Base-by-base conservation (phyloP, 192 early-diverging fungal species). In the Umbelopsis isabellina region DNA sequence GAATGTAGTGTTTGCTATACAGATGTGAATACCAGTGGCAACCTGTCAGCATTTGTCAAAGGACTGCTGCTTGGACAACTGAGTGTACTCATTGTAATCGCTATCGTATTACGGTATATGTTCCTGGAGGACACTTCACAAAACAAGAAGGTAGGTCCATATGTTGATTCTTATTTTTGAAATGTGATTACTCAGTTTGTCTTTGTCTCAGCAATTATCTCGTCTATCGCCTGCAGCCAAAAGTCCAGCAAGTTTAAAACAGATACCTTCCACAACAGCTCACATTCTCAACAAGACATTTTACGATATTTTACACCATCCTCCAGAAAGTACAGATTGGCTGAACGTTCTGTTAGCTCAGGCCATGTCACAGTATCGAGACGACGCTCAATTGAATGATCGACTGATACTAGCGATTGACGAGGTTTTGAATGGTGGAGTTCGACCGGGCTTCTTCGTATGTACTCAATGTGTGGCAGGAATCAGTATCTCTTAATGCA, bases 301-400 rank as follows among this genome's bases (percentile, higher is more conserved):
- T 21, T 86, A 89, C 66, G 85, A 89, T 64, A 52, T 84, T 21
- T 67, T 82, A 23, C 79, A 84, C 49, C 86, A 85, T 41, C 69
- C 79, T 18, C 83, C 85, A 1, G 94, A 96, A 74, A 86, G 90
- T 21, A 86, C 88, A 27, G 92, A 92, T 46, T 96, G 94, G 94
- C 79, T 95, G 46, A 95, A 92, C 71, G 91, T 95, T 3, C 49
- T 96, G 27, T 45, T 94, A 21, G 94, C 89, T 11, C 92, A 95
- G 74, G 80, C 87, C 3, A 89, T 96, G 51, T 80, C 87, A 25
- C 85, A 87, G 44, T 94, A 91, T 72, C 75, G 94, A 35, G 85
- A 87, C 46, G 92, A 96, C 71, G 86, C 83, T 16, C 84, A 84
- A 18, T 83, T 93, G 44, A 86, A 89, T 52, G 82, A 88, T 69